Percentiles rank a stretch among this genome's conserved stretches.
phyloP scores from a whole-genome alignment of 179 eudicot genomes.

The Beta lomatogona region DNA sequence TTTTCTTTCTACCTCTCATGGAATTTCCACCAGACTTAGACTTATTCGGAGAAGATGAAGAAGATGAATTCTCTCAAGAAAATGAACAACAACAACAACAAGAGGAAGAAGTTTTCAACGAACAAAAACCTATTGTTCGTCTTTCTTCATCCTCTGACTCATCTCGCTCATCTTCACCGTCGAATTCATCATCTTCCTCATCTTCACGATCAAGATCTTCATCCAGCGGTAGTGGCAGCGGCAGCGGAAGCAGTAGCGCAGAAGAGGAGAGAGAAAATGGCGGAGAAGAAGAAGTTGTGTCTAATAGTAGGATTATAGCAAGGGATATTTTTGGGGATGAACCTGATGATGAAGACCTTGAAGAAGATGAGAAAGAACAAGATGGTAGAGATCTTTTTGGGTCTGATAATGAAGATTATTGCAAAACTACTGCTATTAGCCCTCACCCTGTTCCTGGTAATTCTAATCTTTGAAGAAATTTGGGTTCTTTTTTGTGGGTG shows the following conservation, averaged over 20 bases:
- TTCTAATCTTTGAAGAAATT: neutral
- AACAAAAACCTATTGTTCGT: constrained; percentile 3
- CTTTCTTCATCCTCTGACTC: constrained; percentile 65
- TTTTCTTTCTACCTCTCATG: constrained; percentile 29
- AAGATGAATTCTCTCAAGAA: constrained; percentile 12
- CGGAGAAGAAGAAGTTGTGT: constrained; percentile 48
- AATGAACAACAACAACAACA: constrained; percentile 17
- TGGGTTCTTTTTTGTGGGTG: neutral
- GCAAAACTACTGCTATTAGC: constrained; percentile 61
- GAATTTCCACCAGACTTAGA: constrained; percentile 54
- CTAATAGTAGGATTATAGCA: constrained; percentile 41
- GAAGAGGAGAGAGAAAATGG: constrained; percentile 47
- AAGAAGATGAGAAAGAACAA: constrained; percentile 19
- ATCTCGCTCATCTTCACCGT: constrained; percentile 47
- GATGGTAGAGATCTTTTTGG: constrained; percentile 87
- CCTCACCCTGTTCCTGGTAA: constrained; percentile 81
- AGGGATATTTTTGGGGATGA: constrained; percentile 46
- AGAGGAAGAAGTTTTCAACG: constrained; percentile 15
- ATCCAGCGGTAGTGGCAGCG: constrained; percentile 42
- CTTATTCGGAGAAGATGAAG: constrained; percentile 55
- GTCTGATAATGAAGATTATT: constrained; percentile 84
- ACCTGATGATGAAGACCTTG: constrained; percentile 28
- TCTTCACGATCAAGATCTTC: constrained; percentile 59
- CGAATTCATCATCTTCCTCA: constrained; percentile 54
- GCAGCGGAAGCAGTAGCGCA: constrained; percentile 36